phyloP scores from a whole-genome alignment of 805 yeast species.

The Candida jianshihensis region DNA sequence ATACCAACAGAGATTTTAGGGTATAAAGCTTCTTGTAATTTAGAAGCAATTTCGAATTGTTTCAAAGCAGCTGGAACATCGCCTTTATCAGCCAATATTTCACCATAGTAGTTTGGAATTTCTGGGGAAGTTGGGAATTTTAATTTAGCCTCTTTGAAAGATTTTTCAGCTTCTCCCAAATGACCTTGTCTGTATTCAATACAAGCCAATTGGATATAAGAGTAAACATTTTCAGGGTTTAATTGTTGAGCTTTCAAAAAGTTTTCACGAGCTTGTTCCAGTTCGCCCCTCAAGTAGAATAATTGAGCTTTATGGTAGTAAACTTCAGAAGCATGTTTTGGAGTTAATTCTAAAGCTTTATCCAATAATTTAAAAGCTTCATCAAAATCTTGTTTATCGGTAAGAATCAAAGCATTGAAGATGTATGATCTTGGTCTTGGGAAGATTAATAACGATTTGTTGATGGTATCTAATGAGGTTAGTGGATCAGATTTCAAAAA shows the following conservation, averaged over 20 bases:
- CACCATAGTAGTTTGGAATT: constrained; percentile 93
- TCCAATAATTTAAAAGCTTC: constrained; percentile 67
- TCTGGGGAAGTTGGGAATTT: constrained; percentile 84
- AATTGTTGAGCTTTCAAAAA: constrained; percentile 70
- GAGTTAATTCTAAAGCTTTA: constrained; percentile 60
- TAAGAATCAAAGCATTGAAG: constrained; percentile 72
- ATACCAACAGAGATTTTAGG: constrained; percentile 76
- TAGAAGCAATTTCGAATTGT: constrained; percentile 81
- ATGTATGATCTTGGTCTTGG: constrained; percentile 83
- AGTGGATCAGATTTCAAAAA: constrained; percentile 73
- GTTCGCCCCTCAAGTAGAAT: constrained; percentile 71
- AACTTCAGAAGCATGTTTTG: constrained; percentile 62
- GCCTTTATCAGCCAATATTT: constrained; percentile 77
- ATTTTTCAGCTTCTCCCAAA: constrained; percentile 49
- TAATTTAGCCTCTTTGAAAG: constrained; percentile 62
- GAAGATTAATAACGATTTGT: constrained; percentile 53
- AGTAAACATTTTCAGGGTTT: constrained; percentile 71
- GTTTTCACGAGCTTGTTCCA: constrained; percentile 62
- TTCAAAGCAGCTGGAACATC: constrained; percentile 65
- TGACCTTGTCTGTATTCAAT: constrained; percentile 73
- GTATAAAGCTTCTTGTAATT: constrained; percentile 61
- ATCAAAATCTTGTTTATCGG: constrained; percentile 71
- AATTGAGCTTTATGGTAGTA: constrained; percentile 95
- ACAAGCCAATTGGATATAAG: constrained; percentile 91
- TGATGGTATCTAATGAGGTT: constrained; percentile 56